Evolutionary conservation across 2,329 filamentous ascomycete species (phyloP).

Genomic region (Hypoxylon sp.): DNA sequence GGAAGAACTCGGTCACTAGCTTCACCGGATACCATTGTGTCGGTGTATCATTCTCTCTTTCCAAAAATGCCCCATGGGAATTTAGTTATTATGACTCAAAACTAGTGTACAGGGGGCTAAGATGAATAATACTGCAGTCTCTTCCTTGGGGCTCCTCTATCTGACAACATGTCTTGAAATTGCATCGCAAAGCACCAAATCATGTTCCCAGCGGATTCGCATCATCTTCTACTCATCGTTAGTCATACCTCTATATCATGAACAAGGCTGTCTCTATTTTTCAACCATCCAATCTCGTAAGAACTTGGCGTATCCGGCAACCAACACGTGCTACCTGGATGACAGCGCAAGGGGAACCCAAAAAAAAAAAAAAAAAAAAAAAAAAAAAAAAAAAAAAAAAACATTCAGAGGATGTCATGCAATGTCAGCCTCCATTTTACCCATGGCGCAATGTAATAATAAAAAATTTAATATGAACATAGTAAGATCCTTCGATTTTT

Average conservation of each 20-base stretch:
- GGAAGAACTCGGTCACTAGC: neutral
- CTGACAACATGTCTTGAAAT: slow-evolving; percentile 4
- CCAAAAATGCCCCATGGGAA: slow-evolving; percentile 1
- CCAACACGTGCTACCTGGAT: neutral
- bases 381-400: neutral
- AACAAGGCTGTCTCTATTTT: slow-evolving; percentile 7
- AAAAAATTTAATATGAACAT: slow-evolving; percentile 22
- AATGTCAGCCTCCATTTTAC: slow-evolving; percentile 36
- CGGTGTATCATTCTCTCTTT: slow-evolving; percentile 14
- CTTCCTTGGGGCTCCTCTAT: slow-evolving; percentile 21
- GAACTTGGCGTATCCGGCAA: slow-evolving; percentile 12
- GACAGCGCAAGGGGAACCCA: slow-evolving; percentile 3
- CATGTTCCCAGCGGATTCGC: neutral
- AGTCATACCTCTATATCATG: slow-evolving; percentile 1
- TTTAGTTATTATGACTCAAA: slow-evolving; percentile 27
- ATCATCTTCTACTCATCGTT: slow-evolving; percentile 10
- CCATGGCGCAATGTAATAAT: slow-evolving; percentile 34
- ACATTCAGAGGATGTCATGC: slow-evolving; percentile 35
- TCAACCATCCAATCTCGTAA: slow-evolving; percentile 10
- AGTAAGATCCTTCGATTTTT: slow-evolving; percentile 31
- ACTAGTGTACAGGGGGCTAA: slow-evolving; percentile 16
- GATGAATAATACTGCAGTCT: slow-evolving; percentile 14
- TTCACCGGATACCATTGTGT: slow-evolving; percentile 3
- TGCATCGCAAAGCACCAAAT: slow-evolving; percentile 21
- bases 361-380: slow-evolving; percentile 2